Evolutionary conservation across 2,329 filamentous ascomycete species (phyloP).

Genomic region (Apiospora phragmitis): DNA sequence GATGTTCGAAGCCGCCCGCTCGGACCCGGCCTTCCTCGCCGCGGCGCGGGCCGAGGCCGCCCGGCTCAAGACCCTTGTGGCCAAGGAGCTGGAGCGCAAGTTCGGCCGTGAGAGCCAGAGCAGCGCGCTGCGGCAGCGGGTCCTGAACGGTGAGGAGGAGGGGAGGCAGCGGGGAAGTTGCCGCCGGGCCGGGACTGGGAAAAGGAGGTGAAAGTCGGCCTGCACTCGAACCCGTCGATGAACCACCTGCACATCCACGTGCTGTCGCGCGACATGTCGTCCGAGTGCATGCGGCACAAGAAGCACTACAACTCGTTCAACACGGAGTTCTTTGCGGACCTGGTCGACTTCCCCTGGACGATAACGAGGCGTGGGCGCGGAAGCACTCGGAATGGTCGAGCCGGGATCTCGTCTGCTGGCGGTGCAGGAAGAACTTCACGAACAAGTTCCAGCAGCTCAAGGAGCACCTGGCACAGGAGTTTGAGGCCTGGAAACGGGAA

Average conservation of each 20-base stretch:
- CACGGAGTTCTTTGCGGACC: constrained; percentile 76
- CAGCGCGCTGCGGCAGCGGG: constrained; percentile 66
- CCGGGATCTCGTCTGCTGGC: constrained; percentile 77
- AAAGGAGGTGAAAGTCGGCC: constrained; percentile 71
- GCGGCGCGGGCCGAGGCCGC: constrained; percentile 61
- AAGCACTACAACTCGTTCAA: constrained; percentile 94
- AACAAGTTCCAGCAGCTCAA: constrained; percentile 65
- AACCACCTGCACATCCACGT: constrained; percentile 89
- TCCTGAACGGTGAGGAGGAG: constrained; percentile 56
- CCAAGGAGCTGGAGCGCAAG: constrained; percentile 69
- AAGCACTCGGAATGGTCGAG: constrained; percentile 57
- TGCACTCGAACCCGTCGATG: constrained; percentile 91
- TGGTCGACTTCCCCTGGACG: constrained; percentile 78
- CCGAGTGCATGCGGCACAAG: constrained; percentile 69
- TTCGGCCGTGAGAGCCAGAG: constrained; percentile 63
- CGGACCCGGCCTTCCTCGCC: constrained; percentile 65
- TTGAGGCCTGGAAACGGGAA: constrained; percentile 70
- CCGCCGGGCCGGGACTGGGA: constrained; percentile 79
- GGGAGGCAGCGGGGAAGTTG: constrained; percentile 34
- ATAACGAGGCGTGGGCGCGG: constrained; percentile 63
- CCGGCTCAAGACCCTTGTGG: constrained; percentile 66
- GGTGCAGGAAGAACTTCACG: constrained; percentile 73
- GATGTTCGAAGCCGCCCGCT: constrained; percentile 74
- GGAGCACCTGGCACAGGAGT: constrained; percentile 68
- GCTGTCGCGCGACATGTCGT: constrained; percentile 76